Evolutionary conservation across 1,139 yeast species (phyloP).

Genomic region (Arxiozyma telluris): DNA sequence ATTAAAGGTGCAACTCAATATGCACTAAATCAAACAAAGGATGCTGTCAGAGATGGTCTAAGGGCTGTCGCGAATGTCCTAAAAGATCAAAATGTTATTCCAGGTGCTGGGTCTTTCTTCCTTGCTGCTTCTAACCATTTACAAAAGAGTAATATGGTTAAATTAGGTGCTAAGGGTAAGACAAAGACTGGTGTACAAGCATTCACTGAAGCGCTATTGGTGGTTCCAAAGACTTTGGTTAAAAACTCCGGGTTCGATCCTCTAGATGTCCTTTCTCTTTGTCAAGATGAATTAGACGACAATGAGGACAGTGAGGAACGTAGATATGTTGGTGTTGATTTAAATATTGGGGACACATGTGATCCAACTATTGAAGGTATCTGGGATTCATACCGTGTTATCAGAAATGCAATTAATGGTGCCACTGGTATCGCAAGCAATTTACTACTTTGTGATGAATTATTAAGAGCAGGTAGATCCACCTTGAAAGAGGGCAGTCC

Average conservation of each 20-base stretch:
- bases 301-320: slow-evolving; percentile 44
- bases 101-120: slow-evolving; percentile 97
- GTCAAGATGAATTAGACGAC: slow-evolving; percentile 73
- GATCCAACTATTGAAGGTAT: slow-evolving; percentile 92
- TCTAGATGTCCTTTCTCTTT: slow-evolving; percentile 76
- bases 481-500: slow-evolving; percentile 57
- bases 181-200: slow-evolving; percentile 87
- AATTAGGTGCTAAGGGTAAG: slow-evolving; percentile 67
- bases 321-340: slow-evolving; percentile 81
- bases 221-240: slow-evolving; percentile 87
- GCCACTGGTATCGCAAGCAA: slow-evolving; percentile 95
- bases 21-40: slow-evolving; percentile 83
- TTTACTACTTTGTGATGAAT: slow-evolving; percentile 86
- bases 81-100: slow-evolving; percentile 75
- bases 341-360: slow-evolving; percentile 88
- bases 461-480: slow-evolving; percentile 91
- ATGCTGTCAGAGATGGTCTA: slow-evolving; percentile 94
- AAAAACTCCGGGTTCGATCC: slow-evolving; percentile 92
- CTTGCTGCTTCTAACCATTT: slow-evolving; percentile 71
- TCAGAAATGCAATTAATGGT: slow-evolving; percentile 84
- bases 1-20: slow-evolving; percentile 91
- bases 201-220: slow-evolving; percentile 81
- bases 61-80: slow-evolving; percentile 90
- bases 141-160: slow-evolving; percentile 37
- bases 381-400: slow-evolving; percentile 92